phyloP scores from a whole-genome alignment of 1,284 basidiomycete genomes.

The Paramarasmius palmivorus region DNA sequence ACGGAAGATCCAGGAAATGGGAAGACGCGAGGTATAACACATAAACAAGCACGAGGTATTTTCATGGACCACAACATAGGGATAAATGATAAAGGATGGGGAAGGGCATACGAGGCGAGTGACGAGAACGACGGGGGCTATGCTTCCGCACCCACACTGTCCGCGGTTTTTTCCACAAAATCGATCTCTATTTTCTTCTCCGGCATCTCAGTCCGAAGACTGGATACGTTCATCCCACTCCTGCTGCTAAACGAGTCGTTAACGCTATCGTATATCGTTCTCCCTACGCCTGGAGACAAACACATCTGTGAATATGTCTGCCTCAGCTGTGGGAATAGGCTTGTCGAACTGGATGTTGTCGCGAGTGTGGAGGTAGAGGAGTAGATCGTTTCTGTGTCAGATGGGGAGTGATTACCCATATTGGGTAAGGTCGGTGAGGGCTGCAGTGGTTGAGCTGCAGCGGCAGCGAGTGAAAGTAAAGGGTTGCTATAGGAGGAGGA shows the following conservation, averaged over 20 bases:
- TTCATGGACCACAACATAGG: too few relatives aligned
- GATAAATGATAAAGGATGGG: too few relatives aligned
- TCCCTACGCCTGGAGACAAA: background rate
- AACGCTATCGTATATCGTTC: background rate
- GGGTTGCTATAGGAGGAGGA: background rate
- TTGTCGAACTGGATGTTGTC: background rate
- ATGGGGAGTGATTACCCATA: background rate
- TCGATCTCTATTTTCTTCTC: background rate
- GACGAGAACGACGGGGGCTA: too few relatives aligned
- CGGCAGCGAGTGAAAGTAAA: constrained; percentile 1
- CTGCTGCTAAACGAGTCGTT: background rate
- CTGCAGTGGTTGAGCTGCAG: background rate
- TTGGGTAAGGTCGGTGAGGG: background rate
- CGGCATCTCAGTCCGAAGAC: background rate
- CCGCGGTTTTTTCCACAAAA: too few relatives aligned
- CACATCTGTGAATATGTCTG: constrained; percentile 2
- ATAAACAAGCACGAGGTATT: too few relatives aligned
- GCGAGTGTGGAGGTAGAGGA: background rate
- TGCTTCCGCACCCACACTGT: too few relatives aligned
- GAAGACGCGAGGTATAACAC: too few relatives aligned
- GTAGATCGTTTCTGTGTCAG: background rate
- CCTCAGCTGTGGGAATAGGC: background rate
- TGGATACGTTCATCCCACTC: background rate
- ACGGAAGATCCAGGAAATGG: too few relatives aligned
- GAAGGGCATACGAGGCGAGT: too few relatives aligned